These are phyloP conservation scores for Selaginella moellendorffii DNA, from an alignment of 75 land plant genomes.

Conservation along the genomic window DNA sequence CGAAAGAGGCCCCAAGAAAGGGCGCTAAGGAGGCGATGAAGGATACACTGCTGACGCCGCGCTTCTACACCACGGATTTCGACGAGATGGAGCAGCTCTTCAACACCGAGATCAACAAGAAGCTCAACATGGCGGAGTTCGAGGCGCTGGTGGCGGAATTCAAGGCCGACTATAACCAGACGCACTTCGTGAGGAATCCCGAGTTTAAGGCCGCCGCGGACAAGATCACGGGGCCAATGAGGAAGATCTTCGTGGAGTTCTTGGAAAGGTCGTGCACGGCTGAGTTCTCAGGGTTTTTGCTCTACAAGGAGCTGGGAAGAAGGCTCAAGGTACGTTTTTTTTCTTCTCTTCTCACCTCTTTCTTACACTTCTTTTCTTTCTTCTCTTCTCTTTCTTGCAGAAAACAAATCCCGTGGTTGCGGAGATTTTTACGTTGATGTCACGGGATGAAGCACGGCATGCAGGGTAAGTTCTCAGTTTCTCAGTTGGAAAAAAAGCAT, in stretches of 20 bases:
- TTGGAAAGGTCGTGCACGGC: slow-evolving; percentile 97
- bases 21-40: slow-evolving; percentile 36
- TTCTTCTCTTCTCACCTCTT: neutral
- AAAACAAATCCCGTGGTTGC: slow-evolving; percentile 98
- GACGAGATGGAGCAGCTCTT: slow-evolving; percentile 94
- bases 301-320: slow-evolving; percentile 96
- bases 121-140: slow-evolving; percentile 71
- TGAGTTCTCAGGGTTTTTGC: slow-evolving; percentile 91
- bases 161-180: slow-evolving; percentile 95
- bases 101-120: slow-evolving; percentile 88
- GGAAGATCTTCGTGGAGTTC: slow-evolving; percentile 94
- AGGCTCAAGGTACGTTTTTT: slow-evolving; percentile 99
- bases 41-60: slow-evolving; percentile 74
- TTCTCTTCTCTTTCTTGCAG: slow-evolving; percentile 22
- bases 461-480: slow-evolving; percentile 52
- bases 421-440: slow-evolving; percentile 96
- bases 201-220: slow-evolving; percentile 97
- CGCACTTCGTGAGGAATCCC: slow-evolving; percentile 77
- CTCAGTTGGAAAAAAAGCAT: too few species aligned
- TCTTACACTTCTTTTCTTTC: neutral
- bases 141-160: slow-evolving; percentile 80
- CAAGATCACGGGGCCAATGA: slow-evolving; percentile 71
- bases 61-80: slow-evolving; percentile 97
- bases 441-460: slow-evolving; percentile 96
- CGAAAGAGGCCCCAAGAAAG: slow-evolving; percentile 10